phyloP scores from a whole-genome alignment of 176 grass and related monocot species.

The Typha latifolia region DNA sequence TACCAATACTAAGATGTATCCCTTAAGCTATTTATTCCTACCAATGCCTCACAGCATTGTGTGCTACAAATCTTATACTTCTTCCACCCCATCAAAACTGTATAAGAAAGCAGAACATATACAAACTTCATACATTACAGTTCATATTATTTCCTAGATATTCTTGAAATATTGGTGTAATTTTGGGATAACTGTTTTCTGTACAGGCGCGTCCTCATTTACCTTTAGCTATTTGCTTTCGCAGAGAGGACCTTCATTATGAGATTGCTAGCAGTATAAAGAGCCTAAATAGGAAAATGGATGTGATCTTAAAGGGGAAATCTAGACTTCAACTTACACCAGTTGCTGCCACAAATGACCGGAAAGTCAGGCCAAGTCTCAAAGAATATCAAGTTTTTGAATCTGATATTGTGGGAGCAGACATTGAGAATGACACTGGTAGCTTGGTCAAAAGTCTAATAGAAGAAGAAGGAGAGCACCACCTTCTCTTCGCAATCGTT shows the following conservation, averaged over 20 bases:
- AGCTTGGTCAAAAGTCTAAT: conserved; percentile 20
- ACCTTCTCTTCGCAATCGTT: conserved; percentile 33
- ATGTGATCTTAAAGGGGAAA: conserved; percentile 33
- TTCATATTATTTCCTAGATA: neutral
- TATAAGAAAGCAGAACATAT: no score
- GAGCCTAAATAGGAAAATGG: conserved; percentile 36
- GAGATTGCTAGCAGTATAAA: conserved; percentile 25
- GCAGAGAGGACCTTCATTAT: conserved; percentile 2
- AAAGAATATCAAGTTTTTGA: neutral
- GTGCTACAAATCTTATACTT: no score
- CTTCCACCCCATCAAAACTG: no score
- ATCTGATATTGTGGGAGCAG: conserved; percentile 17
- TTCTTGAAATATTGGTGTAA: neutral
- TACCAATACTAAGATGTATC: no score
- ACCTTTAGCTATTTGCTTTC: conserved; percentile 38
- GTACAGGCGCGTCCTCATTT: conserved; percentile 18
- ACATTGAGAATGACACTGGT: conserved; percentile 26
- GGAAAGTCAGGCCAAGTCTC: conserved; percentile 2
- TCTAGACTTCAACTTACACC: conserved; percentile 33
- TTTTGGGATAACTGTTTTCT: neutral
- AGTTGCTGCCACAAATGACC: neutral
- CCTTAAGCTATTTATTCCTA: no score
- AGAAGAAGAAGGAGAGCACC: conserved; percentile 7
- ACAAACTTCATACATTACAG: neutral
- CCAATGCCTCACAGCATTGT: no score